A percentile compares a stretch with the other conserved stretches of the same genome.
phyloP scores from a whole-genome alignment of 371 early-diverging fungal species.

The Lichtheimia corymbifera region DNA sequence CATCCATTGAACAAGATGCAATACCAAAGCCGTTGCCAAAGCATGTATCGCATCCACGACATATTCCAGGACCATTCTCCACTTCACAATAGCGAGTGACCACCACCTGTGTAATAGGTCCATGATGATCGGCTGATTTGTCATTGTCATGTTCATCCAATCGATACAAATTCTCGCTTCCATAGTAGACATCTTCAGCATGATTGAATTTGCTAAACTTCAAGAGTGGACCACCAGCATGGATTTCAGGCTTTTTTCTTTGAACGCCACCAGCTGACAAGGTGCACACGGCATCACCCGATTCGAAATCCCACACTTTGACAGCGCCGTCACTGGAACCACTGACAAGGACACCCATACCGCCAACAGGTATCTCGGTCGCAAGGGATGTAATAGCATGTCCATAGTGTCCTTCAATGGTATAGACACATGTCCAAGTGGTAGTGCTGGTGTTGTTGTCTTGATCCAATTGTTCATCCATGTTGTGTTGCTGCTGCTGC shows the following conservation, averaged over 20 bases:
- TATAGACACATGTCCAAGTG: conserved; percentile 32
- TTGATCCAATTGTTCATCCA: conserved; percentile 1
- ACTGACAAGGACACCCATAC: conserved; percentile 52
- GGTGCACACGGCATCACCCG: conserved; percentile 52
- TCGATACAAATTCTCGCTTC: neutral
- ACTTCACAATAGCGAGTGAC: conserved; percentile 32
- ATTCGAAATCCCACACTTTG: conserved; percentile 77
- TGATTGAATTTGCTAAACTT: conserved; percentile 22
- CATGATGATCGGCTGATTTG: conserved; percentile 22
- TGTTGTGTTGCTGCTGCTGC: no score
- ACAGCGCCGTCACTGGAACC: conserved; percentile 81
- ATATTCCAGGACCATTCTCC: conserved; percentile 25
- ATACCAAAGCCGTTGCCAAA: conserved; percentile 38
- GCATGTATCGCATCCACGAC: conserved; percentile 33
- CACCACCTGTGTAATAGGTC: conserved; percentile 34
- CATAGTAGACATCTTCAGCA: neutral
- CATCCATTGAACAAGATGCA: conserved; percentile 35
- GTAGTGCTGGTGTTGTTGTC: conserved; percentile 1
- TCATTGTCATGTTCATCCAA: neutral
- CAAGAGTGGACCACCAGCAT: conserved; percentile 18
- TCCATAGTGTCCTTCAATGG: conserved; percentile 21
- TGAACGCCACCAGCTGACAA: conserved; percentile 26
- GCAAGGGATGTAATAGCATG: conserved; percentile 27
- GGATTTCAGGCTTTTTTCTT: conserved; percentile 14
- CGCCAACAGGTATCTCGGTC: conserved; percentile 30